Conservation (phyloP, 169 alveolate species). For the Plasmodium coatneyi region DNA sequence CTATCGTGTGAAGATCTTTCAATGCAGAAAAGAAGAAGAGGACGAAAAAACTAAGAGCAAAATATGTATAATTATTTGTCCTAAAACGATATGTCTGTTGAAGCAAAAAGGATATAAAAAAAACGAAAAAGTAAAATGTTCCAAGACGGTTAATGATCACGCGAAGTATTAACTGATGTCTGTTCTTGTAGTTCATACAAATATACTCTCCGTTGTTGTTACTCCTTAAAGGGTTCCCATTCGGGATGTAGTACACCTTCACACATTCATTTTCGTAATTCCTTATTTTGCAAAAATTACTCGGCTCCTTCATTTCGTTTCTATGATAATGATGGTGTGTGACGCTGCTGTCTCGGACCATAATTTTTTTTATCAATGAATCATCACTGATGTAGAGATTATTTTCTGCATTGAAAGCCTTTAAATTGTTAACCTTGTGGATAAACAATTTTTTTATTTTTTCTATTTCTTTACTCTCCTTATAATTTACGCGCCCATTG, state of each 20-base stretch:
- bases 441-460: conserved; percentile 7
- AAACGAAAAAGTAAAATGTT: conserved; percentile 1
- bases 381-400: conserved; percentile 45
- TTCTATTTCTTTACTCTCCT: conserved; percentile 13
- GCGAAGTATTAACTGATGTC: not conserved
- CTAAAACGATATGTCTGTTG: conserved; percentile 6
- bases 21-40: not conserved
- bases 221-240: not conserved
- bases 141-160: not conserved
- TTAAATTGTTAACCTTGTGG: conserved; percentile 24
- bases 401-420: conserved; percentile 20
- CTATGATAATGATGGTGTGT: not conserved
- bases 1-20: conserved; percentile 6
- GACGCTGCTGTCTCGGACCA: not conserved
- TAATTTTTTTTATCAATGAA: conserved; percentile 18
- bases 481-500: not conserved
- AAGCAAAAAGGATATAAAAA: conserved; percentile 3
- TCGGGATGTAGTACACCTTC: not conserved
- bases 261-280: conserved; percentile 9
- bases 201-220: not conserved
- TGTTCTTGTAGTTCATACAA: conserved; percentile 3
- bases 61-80: conserved; percentile 8
- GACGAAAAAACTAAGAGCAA: conserved; percentile 4
- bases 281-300: conserved; percentile 3
- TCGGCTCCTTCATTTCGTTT: conserved; percentile 2